Evolutionary conservation across 805 yeast species (phyloP).

Genomic region (Grigorovia humatica): DNA sequence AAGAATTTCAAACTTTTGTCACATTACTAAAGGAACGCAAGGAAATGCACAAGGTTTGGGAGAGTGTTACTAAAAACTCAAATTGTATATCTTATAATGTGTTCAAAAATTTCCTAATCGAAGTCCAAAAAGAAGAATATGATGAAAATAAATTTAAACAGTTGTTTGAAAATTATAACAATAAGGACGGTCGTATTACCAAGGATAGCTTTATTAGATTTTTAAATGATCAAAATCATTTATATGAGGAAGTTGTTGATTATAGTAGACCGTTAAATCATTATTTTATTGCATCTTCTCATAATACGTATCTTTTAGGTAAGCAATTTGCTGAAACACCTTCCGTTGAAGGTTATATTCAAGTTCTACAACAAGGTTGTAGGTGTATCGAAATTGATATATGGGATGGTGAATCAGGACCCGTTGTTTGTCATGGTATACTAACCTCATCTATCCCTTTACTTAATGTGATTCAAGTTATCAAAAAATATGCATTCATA

Average conservation of each 20-base stretch:
- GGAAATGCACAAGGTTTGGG: slow-evolving; percentile 50
- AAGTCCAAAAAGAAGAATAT: slow-evolving; percentile 5
- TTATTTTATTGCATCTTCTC: slow-evolving; percentile 86
- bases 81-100: slow-evolving; percentile 20
- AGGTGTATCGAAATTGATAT: slow-evolving; percentile 90
- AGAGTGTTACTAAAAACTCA: slow-evolving; percentile 18
- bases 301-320: slow-evolving; percentile 84
- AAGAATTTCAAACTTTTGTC: slow-evolving; percentile 69
- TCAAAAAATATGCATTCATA: slow-evolving; percentile 82
- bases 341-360: slow-evolving; percentile 80
- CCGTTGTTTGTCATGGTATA: slow-evolving; percentile 87
- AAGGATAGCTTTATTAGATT: slow-evolving; percentile 22
- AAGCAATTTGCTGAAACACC: slow-evolving; percentile 81
- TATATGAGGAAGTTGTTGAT: slow-evolving; percentile 25
- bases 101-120: slow-evolving; percentile 36
- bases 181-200: slow-evolving; percentile 11
- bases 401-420: slow-evolving; percentile 81
- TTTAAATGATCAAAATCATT: slow-evolving; percentile 25
- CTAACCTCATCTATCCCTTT: slow-evolving; percentile 68
- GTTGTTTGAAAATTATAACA: slow-evolving; percentile 31
- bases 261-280: slow-evolving; percentile 63
- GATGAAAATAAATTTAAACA: slow-evolving; percentile 8
- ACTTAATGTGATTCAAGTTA: slow-evolving; percentile 55
- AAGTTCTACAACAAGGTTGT: slow-evolving; percentile 84
- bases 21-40: slow-evolving; percentile 50